phyloP scores from a whole-genome alignment of 2,329 filamentous ascomycete genomes.

The Talaromyces sp. region DNA sequence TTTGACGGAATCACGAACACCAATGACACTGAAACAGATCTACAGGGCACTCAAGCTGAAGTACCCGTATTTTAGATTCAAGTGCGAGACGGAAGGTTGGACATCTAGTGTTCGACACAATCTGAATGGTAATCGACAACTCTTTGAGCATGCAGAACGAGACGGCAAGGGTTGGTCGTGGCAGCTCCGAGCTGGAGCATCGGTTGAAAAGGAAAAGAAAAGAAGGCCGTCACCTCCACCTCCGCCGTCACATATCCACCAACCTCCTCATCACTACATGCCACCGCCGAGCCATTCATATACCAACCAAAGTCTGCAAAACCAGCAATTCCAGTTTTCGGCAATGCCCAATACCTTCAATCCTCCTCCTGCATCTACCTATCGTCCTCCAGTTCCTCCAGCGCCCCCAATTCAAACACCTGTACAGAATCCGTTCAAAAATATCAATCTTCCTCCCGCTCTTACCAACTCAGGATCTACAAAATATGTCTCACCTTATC shows the following conservation, averaged over 20 bases:
- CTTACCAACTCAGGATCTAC: conserved; percentile 39
- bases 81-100: conserved; percentile 64
- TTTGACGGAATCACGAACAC: conserved; percentile 55
- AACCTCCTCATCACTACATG: conserved; percentile 35
- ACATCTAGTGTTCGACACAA: conserved; percentile 67
- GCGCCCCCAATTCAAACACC: conserved; percentile 22
- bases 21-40: conserved; percentile 65
- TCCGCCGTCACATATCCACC: conserved; percentile 37
- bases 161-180: conserved; percentile 65
- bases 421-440: conserved; percentile 39
- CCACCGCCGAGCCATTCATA: conserved; percentile 36
- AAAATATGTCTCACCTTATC: conserved; percentile 44
- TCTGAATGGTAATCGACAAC: conserved; percentile 56
- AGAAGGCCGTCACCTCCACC: conserved; percentile 48
- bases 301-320: conserved; percentile 31
- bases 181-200: conserved; percentile 59
- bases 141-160: conserved; percentile 60
- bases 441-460: conserved; percentile 38
- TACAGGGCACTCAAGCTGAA: conserved; percentile 63
- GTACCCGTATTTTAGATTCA: conserved; percentile 62
- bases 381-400: conserved; percentile 23
- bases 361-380: conserved; percentile 29
- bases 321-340: conserved; percentile 41
- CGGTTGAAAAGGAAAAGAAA: conserved; percentile 59
- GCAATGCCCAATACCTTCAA: conserved; percentile 37